Evolutionary conservation across 345 rosid genomes (phyloP).

Genomic region (Citrus trifoliata): DNA sequence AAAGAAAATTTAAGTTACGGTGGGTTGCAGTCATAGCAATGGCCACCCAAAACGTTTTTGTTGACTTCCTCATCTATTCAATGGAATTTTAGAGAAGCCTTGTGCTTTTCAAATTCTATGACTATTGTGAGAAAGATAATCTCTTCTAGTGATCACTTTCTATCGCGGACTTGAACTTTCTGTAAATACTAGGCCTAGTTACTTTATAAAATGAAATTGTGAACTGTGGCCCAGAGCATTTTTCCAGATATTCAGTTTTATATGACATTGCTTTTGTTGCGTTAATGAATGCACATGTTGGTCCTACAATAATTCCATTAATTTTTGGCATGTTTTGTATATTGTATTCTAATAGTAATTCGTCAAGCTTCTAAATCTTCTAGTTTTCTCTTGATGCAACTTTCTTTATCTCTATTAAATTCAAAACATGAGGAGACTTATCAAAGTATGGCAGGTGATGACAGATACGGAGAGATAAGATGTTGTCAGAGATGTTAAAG

Average conservation of each 20-base stretch:
- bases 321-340: background rate
- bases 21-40: background rate
- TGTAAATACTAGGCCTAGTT: background rate
- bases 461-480: conserved; percentile 65
- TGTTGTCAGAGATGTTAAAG: conserved; percentile 45
- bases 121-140: conserved; percentile 3
- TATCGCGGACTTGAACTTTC: background rate
- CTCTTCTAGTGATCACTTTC: background rate
- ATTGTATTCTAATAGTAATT: background rate
- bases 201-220: background rate
- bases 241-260: background rate
- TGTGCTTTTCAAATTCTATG: background rate
- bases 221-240: background rate
- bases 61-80: background rate
- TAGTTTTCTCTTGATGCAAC: background rate
- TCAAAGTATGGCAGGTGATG: conserved; percentile 91
- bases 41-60: background rate
- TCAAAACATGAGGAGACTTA: conserved; percentile 59
- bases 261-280: background rate
- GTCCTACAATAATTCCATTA: background rate
- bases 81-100: background rate
- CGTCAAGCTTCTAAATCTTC: background rate
- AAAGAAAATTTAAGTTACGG: background rate
- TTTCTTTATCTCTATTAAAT: conserved; percentile 10
- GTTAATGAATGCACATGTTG: background rate